A percentile compares a stretch with the other conserved stretches of the same genome.
Evolutionary conservation across 2,329 filamentous ascomycete species (phyloP).

Genomic region (Sphaceloma murrayae): DNA sequence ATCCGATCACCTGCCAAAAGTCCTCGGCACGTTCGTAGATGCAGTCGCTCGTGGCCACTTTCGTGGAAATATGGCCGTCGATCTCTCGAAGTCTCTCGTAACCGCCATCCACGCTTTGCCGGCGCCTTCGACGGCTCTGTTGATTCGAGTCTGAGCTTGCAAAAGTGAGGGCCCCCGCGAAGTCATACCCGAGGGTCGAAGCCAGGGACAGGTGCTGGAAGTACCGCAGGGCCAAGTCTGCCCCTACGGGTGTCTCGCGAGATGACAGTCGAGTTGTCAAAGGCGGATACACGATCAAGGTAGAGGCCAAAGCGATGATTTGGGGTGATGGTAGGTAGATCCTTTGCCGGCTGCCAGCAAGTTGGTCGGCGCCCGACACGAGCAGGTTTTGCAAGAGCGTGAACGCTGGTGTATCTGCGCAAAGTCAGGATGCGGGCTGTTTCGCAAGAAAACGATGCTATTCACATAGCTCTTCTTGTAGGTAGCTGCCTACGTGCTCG

Average conservation of each 20-base stretch:
- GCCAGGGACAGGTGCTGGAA: constrained; percentile 59
- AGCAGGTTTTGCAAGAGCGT: constrained; percentile 56
- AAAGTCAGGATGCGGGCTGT: constrained; percentile 2
- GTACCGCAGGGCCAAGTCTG: constrained; percentile 59
- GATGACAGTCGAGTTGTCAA: constrained; percentile 64
- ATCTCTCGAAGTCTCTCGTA: constrained; percentile 28
- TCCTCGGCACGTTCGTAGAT: constrained; percentile 70
- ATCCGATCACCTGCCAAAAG: constrained; percentile 82
- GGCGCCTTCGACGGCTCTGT: constrained; percentile 21
- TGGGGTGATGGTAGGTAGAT: constrained; percentile 52
- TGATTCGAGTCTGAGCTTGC: constrained; percentile 10
- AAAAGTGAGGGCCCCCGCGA: constrained; percentile 33
- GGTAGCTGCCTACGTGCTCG: constrained; percentile 58
- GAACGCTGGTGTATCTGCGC: constrained; percentile 25
- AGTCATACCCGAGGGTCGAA: constrained; percentile 59
- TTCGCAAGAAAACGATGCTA: too few species aligned
- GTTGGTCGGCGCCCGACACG: constrained; percentile 39
- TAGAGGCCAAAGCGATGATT: constrained; percentile 68
- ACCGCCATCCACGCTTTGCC: constrained; percentile 27
- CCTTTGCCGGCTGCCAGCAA: constrained; percentile 41
- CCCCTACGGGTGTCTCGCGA: constrained; percentile 50
- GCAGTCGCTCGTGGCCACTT: constrained; percentile 46
- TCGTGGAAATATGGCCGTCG: not conserved
- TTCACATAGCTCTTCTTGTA: constrained; percentile 65
- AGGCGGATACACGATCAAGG: constrained; percentile 69